These are phyloP conservation scores for Vanderwaltozyma yarrowii DNA, from an alignment of 805 yeast genomes.

Conservation along the genomic window DNA sequence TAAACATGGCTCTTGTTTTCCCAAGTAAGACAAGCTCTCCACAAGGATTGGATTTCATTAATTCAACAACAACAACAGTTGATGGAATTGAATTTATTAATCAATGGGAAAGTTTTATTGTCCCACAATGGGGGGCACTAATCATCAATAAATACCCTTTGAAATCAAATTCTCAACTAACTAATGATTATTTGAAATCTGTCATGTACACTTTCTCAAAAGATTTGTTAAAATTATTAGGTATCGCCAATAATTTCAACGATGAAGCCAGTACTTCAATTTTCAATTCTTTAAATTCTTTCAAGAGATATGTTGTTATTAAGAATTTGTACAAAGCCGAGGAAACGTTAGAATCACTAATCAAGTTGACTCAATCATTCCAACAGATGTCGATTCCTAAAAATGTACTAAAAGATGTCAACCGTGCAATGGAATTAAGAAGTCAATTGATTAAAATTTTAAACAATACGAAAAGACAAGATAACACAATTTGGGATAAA, in stretches of 20 bases:
- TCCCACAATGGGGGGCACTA: constrained; percentile 81
- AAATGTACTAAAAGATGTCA: constrained; percentile 50
- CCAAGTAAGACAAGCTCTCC: constrained; percentile 20
- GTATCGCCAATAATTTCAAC: constrained; percentile 38
- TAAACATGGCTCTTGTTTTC: constrained; percentile 52
- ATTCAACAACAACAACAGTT: not conserved
- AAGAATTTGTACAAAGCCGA: constrained; percentile 53
- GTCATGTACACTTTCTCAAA: constrained; percentile 61
- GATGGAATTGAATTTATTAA: not conserved
- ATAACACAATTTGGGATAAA: constrained; percentile 27
- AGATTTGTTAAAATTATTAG: constrained; percentile 65
- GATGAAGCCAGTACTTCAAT: constrained; percentile 32
- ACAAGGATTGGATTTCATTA: constrained; percentile 35
- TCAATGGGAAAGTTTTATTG: constrained; percentile 37
- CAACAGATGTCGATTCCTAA: constrained; percentile 79
- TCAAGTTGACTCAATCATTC: constrained; percentile 57
- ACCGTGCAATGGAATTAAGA: constrained; percentile 37
- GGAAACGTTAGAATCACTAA: constrained; percentile 66
- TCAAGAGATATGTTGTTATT: constrained; percentile 48
- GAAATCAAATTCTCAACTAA: constrained; percentile 24
- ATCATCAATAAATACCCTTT: constrained; percentile 33
- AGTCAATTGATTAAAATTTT: constrained; percentile 17
- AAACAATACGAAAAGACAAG: constrained; percentile 19
- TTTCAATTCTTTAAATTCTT: constrained; percentile 48
- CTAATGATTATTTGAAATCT: constrained; percentile 40